Base-by-base conservation (phyloP, 768 basidiomycete genomes). In the Plicaturopsis crispa region DNA sequence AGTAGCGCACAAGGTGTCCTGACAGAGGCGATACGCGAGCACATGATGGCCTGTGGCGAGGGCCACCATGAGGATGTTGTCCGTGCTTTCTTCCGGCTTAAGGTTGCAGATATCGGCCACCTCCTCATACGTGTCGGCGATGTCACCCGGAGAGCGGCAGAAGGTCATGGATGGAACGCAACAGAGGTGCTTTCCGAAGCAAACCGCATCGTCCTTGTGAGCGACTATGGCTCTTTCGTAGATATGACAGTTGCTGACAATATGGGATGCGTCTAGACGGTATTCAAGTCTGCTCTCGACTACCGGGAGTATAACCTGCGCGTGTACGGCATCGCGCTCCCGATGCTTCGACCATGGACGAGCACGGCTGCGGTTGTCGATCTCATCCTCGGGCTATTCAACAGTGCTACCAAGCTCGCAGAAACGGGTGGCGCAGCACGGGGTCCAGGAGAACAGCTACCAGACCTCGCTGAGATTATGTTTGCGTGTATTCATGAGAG, bases 321-420 rank as follows among this genome's bases (percentile, higher is more conserved):
- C 6, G 75, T 84, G 6, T 98, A 98, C 53, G 88, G 88, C 21
- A 68, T 97, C 31, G 70, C 76, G 17, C 63, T 70, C 16, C 82
- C 74, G 4, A 76, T 78, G 73, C 69, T 72, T 46, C 72, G 80
- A 43, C 80, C 86, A 0, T 98, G 93, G 94, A 89, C 90, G 13
- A 87, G 88, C 50, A 69, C 69, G 33, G 66, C 78, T 3, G 53
- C 63, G 0, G 57, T 87, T 12, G 75, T 94, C 37, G 84, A 90
- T 31, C 69, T 76, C 6, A 57, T 85, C 4, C 66, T 80, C 18
- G 69, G 69, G 33, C 67, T 94, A n/a, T 91, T 93, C 48, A 76
- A 82, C 33, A 53, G 68, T 1, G 80, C 77, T 1, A 73, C 75
- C 5, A 66, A 64, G 40, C 57, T 66, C 5, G 52, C 75, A 6